Percentiles rank a stretch among this genome's conserved stretches.
phyloP scores from a whole-genome alignment of 2,329 filamentous ascomycete genomes.

The Phaeosphaeriaceae sp. region DNA sequence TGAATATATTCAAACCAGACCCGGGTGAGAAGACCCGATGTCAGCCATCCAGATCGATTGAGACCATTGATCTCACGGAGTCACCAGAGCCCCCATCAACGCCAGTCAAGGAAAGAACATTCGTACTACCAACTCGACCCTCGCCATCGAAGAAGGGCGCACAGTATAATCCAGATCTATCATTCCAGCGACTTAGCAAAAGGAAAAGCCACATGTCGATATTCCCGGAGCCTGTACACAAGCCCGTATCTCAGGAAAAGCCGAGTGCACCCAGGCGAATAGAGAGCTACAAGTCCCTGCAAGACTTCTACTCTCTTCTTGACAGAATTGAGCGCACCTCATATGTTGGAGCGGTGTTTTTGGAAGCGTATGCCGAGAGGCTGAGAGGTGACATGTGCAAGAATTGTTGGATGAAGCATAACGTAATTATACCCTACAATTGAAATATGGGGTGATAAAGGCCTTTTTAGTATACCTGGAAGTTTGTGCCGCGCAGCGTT shows the following conservation, averaged over 20 bases:
- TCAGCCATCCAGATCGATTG: background rate
- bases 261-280: conserved; percentile 1
- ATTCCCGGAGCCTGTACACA: background rate
- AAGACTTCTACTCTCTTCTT: conserved; percentile 36
- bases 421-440: conserved; percentile 12
- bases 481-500: background rate
- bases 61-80: conserved; percentile 11
- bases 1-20: background rate
- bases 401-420: conserved; percentile 32
- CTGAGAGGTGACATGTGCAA: conserved; percentile 28
- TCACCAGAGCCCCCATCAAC: conserved; percentile 20
- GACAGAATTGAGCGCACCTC: conserved; percentile 31
- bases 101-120: background rate
- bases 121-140: conserved; percentile 3
- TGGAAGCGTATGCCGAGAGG: conserved; percentile 36
- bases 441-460: background rate
- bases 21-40: too few species aligned
- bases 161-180: background rate
- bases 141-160: background rate
- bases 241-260: background rate
- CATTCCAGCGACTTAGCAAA: background rate
- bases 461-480: background rate
- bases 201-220: too few species aligned
- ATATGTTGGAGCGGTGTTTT: conserved; percentile 23
- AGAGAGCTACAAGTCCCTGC: conserved; percentile 27